Evolutionary conservation across 768 basidiomycete species (phyloP).

Genomic region (Galerina sulciceps): DNA sequence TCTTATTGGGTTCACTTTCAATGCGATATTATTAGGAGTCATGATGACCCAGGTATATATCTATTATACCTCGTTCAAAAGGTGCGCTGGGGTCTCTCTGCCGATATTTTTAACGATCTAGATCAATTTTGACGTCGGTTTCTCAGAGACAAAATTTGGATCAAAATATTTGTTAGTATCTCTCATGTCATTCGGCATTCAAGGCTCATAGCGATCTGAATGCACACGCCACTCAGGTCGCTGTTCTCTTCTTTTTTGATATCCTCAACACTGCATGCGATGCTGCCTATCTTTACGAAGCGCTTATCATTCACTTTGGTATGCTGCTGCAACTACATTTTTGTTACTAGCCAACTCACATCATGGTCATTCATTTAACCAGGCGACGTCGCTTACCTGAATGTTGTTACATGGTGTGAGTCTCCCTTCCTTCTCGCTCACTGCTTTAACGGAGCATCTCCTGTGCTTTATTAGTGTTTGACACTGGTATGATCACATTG

Average conservation of each 20-base stretch:
- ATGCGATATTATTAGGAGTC: constrained; percentile 50
- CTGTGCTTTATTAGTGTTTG: constrained; percentile 36
- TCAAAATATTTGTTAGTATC: constrained; percentile 45
- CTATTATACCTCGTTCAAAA: constrained; percentile 42
- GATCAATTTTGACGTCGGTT: not conserved
- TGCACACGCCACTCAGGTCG: constrained; percentile 37
- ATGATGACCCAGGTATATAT: constrained; percentile 51
- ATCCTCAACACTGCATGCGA: constrained; percentile 49
- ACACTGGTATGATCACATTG: constrained; percentile 30
- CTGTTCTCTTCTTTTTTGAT: constrained; percentile 46
- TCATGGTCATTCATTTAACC: not conserved
- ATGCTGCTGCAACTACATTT: constrained; percentile 1
- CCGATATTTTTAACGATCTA: no score
- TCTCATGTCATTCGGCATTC: not conserved
- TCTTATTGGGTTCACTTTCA: constrained; percentile 48
- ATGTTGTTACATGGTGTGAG: constrained; percentile 23
- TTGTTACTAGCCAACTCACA: not conserved
- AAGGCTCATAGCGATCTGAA: not conserved
- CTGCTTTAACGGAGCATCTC: not conserved
- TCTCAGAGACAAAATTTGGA: constrained; percentile 30
- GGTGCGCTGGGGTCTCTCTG: constrained; percentile 5
- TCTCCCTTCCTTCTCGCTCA: not conserved
- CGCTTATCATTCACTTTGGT: constrained; percentile 51
- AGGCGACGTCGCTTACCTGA: constrained; percentile 15
- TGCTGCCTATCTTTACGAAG: constrained; percentile 46